These are phyloP conservation scores for Dryadomyces sulphureus DNA, from an alignment of 2,329 filamentous ascomycete genomes.

Conservation along the genomic window DNA sequence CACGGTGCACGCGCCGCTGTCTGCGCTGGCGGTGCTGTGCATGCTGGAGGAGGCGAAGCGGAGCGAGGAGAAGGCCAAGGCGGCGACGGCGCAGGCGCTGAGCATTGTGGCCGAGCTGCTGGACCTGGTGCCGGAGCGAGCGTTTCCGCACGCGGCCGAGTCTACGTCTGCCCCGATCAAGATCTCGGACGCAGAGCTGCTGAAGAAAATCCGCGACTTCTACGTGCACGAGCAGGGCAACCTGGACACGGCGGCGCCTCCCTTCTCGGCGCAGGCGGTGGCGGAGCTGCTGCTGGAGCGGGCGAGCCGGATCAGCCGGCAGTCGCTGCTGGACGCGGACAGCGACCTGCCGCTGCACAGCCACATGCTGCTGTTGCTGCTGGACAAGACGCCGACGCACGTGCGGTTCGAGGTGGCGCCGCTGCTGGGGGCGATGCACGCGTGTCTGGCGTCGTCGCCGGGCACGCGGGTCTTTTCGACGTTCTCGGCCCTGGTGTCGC, in stretches of 20 bases:
- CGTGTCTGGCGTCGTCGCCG: constrained; percentile 22
- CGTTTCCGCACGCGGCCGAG: constrained; percentile 30
- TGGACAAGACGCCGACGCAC: constrained; percentile 34
- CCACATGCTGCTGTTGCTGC: constrained; percentile 41
- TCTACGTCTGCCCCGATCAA: constrained; percentile 15
- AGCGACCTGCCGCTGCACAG: constrained; percentile 41
- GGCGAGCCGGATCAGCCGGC: constrained; percentile 35
- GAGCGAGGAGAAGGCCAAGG: constrained; percentile 7
- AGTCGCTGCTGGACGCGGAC: constrained; percentile 26
- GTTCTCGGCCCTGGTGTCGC: constrained; percentile 43
- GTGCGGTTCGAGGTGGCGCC: constrained; percentile 29
- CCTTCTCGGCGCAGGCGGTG: constrained; percentile 39
- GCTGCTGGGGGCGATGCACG: constrained; percentile 35
- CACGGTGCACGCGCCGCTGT: constrained; percentile 65
- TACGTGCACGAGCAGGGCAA: constrained; percentile 59
- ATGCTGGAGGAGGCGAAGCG: constrained; percentile 43
- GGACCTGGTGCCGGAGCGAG: constrained; percentile 49
- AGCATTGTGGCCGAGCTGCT: constrained; percentile 41
- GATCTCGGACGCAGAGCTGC: constrained; percentile 30
- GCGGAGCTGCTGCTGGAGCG: constrained; percentile 52
- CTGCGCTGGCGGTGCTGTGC: constrained; percentile 47
- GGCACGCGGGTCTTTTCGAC: constrained; percentile 30
- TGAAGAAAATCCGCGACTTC: constrained; percentile 48
- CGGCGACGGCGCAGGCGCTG: constrained; percentile 19
- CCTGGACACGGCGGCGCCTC: constrained; percentile 44